phyloP scores from a whole-genome alignment of 225 moss, liverwort and hornwort genomes.

The Bryoerythrophyllum caledonicum region DNA sequence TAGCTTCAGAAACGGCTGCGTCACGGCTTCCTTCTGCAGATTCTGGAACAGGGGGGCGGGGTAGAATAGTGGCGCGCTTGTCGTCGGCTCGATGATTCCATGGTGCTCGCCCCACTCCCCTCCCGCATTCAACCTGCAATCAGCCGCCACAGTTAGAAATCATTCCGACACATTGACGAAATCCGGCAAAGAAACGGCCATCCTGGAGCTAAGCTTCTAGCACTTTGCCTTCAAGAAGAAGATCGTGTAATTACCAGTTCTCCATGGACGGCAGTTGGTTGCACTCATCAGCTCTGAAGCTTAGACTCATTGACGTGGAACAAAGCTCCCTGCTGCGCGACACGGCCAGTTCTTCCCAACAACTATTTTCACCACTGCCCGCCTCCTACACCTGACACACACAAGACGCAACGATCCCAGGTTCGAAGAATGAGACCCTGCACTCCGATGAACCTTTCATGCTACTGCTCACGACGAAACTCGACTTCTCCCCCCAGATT shows the following conservation, averaged over 20 bases:
- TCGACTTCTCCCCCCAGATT: background rate
- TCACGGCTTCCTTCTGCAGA: conserved; percentile 13
- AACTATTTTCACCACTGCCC: background rate
- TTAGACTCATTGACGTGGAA: conserved; percentile 27
- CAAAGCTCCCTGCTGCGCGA: background rate
- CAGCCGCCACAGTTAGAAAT: conserved; percentile 3
- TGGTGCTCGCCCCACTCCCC: conserved; percentile 26
- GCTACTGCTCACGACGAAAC: background rate
- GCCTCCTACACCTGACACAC: conserved; percentile 18
- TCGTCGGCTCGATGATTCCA: conserved; percentile 1
- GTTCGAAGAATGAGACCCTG: conserved; percentile 20
- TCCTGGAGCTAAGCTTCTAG: background rate
- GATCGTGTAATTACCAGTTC: conserved; percentile 25
- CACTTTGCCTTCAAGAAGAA: background rate
- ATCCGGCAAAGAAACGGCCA: background rate
- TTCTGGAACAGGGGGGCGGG: conserved; percentile 2
- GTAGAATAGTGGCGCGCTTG: conserved; percentile 13
- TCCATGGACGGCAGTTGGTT: conserved; percentile 31
- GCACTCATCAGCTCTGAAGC: conserved; percentile 30
- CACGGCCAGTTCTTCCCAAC: conserved; percentile 4
- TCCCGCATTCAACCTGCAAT: conserved; percentile 27
- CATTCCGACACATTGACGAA: conserved; percentile 4
- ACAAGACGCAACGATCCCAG: conserved; percentile 13
- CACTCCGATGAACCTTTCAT: background rate
- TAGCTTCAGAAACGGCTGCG: conserved; percentile 28